Base-by-base conservation (phyloP, 192 early-diverging fungal species). In the Coemansia sp. region DNA sequence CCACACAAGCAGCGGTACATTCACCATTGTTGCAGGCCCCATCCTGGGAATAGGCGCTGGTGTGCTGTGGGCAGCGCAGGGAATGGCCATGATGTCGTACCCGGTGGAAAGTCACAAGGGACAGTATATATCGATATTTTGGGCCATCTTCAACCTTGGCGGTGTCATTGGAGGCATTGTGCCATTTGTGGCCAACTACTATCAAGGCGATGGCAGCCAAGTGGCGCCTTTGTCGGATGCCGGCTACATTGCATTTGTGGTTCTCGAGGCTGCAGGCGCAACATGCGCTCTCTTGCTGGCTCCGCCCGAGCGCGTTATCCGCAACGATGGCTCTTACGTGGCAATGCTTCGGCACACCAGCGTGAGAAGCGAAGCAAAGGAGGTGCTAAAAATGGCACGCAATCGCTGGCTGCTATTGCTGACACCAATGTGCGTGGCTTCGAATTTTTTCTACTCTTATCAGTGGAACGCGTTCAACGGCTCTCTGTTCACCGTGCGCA, bases 371-470 rank as follows among this genome's bases (percentile, higher is more conserved):
- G 85, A 89, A 38, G 55, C 70, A 9, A 23, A 68, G 13, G 79
- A 81, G 52, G 63, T 82, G n/a, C 31, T 83, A 15, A 74, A 65
- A 45, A 63, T 87, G 46, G 85, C 88, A 58, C 47, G 61, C 14
- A 77, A 88, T 60, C 83, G 75, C 70, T 79, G 78, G 50, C 85
- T 89, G 70, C 29, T 90, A n/a, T 43, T 81, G 31, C 77, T 91
- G 21, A 68, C 83, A 19, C 89, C 89, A 32, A 70, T 86, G 64
- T 88, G 83, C 63, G 25, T 85, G 26, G 79, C 74, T 17, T 84
- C 84, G 53, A 90, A 90, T 68, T 88, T 88, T 83, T 88, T 86
- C 78, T 90, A 88, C 68, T 79, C 84, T 2, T 88, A 88, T 64
- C 86, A 91, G 59, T 87, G 84, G 68, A 61, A 71, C 6, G 75